Base-by-base conservation (phyloP, 2,329 filamentous ascomycete genomes). In the Ophiostoma perfectum region DNA sequence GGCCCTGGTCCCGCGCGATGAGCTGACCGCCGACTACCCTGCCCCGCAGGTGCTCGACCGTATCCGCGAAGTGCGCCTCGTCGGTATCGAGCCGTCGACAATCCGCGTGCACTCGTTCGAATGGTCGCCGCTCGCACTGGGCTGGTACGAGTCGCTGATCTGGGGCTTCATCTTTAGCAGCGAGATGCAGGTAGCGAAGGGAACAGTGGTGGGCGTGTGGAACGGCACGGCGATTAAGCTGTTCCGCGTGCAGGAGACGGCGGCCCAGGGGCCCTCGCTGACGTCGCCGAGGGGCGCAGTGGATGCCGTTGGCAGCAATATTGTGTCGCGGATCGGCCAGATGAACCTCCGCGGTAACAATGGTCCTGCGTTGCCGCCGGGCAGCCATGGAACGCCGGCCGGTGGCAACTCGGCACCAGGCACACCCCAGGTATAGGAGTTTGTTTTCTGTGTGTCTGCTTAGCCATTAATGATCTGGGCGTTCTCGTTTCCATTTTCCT, bases 131-230 rank as follows among this genome's bases (percentile, higher is more conserved):
- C 82, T 97, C 45, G 90, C 92, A 0, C 83, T 98, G 66, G 94
- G 93, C 65, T 98, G 95, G 95, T 97, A 98, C 77, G 92, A 97
- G 78, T 94, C 92, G 5, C 82, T 98, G 12, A 83, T 99, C 9
- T 99, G 95, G 95, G 89, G 92, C 16, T 91, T 97, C 73, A 88
- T 97, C 67, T 98, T 97, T 77, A 88, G 90, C 41, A 89, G 88
- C 74, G 95, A 99, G 80, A 92, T 97, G 88, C 88, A 93, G 69
- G 87, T 94, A 41, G 87, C 90, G 0, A 93, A 90, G 75, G 93
- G 93, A 42, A 93, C 91, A 1, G 93, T 91, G 2, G 91, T 93
- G 44, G 94, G 95, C 7, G 88, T 97, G 1, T 99, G 95, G 94
- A 97, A 94, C 75, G 91, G 92, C 47, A 98, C 95, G 0, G 83